phyloP scores from a whole-genome alignment of 176 grass and related monocot genomes.

The Oryza australiensis region DNA sequence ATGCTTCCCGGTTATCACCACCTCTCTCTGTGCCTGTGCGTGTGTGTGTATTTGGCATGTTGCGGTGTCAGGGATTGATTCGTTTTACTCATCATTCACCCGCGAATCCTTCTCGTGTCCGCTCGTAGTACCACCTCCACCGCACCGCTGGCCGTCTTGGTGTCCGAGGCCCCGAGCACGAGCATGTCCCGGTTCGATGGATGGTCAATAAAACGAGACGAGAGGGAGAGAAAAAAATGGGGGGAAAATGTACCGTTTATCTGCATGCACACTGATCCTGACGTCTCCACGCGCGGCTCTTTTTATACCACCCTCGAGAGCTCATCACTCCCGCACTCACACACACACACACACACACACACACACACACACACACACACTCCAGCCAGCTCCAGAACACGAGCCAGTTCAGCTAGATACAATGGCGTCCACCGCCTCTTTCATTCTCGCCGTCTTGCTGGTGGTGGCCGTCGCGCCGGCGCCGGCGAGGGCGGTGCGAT shows the following conservation, averaged over 20 bases:
- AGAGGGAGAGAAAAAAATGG: background rate
- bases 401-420: background rate
- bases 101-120: background rate
- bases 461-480: background rate
- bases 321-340: conserved; percentile 33
- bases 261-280: background rate
- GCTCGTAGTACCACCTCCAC: background rate
- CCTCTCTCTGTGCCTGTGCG: background rate
- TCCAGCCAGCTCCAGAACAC: conserved; percentile 5
- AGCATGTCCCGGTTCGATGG: conserved; percentile 5
- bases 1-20: conserved; percentile 17
- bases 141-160: conserved; percentile 28
- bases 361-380: background rate
- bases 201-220: background rate
- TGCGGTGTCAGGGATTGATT: conserved; percentile 24
- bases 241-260: background rate
- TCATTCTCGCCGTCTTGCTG: background rate
- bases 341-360: conserved; percentile 8
- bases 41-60: conserved; percentile 2
- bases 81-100: background rate
- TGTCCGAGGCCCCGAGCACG: background rate
- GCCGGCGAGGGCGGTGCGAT: conserved; percentile 1
- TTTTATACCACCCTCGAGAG: conserved; percentile 46
- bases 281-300: conserved; percentile 9
- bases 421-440: conserved; percentile 19